Evolutionary conservation across 768 basidiomycete species (phyloP).

Genomic region (Mycena capillaripes): DNA sequence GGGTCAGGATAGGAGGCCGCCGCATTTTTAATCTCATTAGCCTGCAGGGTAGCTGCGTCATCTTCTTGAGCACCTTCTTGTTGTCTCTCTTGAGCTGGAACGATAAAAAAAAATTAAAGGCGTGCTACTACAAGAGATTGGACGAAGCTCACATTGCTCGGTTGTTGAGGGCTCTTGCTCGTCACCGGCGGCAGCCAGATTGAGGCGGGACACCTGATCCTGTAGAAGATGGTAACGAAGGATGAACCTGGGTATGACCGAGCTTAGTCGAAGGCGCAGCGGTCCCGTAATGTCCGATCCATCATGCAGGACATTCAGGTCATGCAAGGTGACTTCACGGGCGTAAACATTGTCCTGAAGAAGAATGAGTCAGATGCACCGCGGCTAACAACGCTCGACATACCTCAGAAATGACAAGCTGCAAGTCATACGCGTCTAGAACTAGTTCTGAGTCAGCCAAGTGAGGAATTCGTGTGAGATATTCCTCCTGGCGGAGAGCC

Average conservation of each 20-base stretch:
- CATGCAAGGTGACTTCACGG: conserved; percentile 79
- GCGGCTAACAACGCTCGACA: conserved; percentile 23
- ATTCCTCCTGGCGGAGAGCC: conserved; percentile 75
- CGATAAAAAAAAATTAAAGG: background rate
- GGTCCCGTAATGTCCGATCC: conserved; percentile 73
- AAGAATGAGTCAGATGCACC: conserved; percentile 11
- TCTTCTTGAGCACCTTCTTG: conserved; percentile 21
- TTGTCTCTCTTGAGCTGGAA: conserved; percentile 13
- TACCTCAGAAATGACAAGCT: conserved; percentile 78
- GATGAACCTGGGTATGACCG: conserved; percentile 71
- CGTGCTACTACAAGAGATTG: background rate
- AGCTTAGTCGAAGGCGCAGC: conserved; percentile 69
- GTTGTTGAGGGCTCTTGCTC: conserved; percentile 19
- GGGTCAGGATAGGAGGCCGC: background rate
- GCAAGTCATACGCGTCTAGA: conserved; percentile 79
- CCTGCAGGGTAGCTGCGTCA: background rate
- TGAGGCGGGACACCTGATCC: conserved; percentile 60
- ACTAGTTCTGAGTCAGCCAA: conserved; percentile 73
- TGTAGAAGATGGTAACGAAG: conserved; percentile 75
- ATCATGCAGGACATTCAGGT: conserved; percentile 79
- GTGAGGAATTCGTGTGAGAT: conserved; percentile 60
- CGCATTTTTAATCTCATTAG: background rate
- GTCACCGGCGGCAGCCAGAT: conserved; percentile 34
- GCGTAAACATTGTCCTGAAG: conserved; percentile 77
- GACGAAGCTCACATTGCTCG: conserved; percentile 19